Base-by-base conservation (phyloP, 2,329 filamentous ascomycete genomes). In the Trichoderma aggressivum region DNA sequence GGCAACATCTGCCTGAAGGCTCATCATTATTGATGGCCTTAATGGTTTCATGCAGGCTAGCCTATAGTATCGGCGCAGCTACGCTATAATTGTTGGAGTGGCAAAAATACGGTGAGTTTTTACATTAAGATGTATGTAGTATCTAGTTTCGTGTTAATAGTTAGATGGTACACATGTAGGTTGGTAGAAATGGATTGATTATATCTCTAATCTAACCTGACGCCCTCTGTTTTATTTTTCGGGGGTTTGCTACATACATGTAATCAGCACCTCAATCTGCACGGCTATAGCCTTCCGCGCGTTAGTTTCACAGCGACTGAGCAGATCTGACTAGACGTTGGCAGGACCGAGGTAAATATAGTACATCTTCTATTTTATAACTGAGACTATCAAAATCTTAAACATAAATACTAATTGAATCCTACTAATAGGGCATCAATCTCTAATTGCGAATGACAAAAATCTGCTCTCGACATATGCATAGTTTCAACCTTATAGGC, bases 31-130 rank as follows among this genome's bases (percentile, higher is more conserved):
- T 21, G n/a, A 50, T 12, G 12, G n/a, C 1, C 43, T 21, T 8
- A n/a, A 50, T 10, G 3, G 36, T 16, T 1, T 43, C 36, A 21
- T 21, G 10, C 43, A 10, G 5, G 10, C 0, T 50, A 6, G n/a
- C 43, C 2, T 0, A 50, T 21, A 12, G 5, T 50, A 7, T 50
- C 10, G 43, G 43, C 43, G 43, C 10, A 11, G n/a, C 43, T n/a
- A 47, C 14, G 34, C 34, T 39, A 39, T 7, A 39, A 39, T 16
- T 16, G 34, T 18, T 39, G 39, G 7, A 43, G 3, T n/a, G 39
- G 39, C 3, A 43, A 10, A 43, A 7, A 1, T 7, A 43, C 0
- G 10, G 18, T n/a, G 3, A 7, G 18, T 2, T n/a, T 0, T 8
- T n/a, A 21, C 10, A 50, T n/a, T 12, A n/a, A 21, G 43, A 12